A percentile compares a stretch with the other conserved stretches of the same genome.
Evolutionary conservation across 768 basidiomycete genomes (phyloP).

Genomic region (Solioccasus polychromus): DNA sequence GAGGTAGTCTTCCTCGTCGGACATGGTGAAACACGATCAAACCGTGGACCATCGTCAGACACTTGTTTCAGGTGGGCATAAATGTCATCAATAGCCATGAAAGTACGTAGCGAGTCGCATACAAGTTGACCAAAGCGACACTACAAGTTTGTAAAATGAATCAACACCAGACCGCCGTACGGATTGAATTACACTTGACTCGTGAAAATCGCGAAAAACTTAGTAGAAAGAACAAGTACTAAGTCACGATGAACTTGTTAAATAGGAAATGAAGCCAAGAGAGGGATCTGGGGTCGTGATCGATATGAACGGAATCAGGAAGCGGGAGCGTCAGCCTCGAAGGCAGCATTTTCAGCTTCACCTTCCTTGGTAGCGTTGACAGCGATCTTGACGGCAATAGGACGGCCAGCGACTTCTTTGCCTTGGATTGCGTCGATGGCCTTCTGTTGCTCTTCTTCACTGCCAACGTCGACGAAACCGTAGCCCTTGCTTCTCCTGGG

Average conservation of each 20-base stretch:
- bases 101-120: conserved; percentile 28
- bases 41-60: conserved; percentile 28
- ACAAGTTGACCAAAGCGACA: conserved; percentile 28
- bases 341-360: conserved; percentile 39
- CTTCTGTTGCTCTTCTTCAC: conserved; percentile 86
- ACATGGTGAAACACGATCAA: conserved; percentile 42
- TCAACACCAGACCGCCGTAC: conserved; percentile 46
- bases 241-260: conserved; percentile 31
- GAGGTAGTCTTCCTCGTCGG: conserved; percentile 79
- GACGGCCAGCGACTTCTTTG: conserved; percentile 81
- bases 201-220: conserved; percentile 37
- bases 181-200: conserved; percentile 30
- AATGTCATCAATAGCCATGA: conserved; percentile 29
- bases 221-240: conserved; percentile 34
- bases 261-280: conserved; percentile 27
- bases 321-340: conserved; percentile 31
- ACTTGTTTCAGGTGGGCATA: conserved; percentile 10
- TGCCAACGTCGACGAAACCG: conserved; percentile 94
- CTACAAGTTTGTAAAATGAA: conserved; percentile 32
- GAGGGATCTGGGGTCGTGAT: conserved; percentile 19
- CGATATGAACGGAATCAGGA: conserved; percentile 19
- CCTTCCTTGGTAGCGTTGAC: conserved; percentile 77
- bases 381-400: conserved; percentile 92
- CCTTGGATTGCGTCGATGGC: conserved; percentile 85
- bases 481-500: conserved; percentile 93